These are phyloP conservation scores for Macrolepiota fuliginosa DNA, from an alignment of 768 basidiomycete genomes.

Conservation along the genomic window DNA sequence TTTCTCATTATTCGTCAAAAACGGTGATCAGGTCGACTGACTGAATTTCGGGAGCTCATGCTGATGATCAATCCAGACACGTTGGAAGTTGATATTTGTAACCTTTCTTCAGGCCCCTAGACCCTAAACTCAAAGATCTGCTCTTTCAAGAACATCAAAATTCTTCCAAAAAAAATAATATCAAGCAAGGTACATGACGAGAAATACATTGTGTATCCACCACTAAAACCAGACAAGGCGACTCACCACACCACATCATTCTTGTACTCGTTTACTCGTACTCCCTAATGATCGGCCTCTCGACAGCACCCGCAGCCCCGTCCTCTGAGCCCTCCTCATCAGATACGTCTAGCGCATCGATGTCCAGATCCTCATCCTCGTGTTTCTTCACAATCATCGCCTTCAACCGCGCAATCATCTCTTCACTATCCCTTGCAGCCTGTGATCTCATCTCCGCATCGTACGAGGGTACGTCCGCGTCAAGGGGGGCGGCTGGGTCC, in stretches of 20 bases:
- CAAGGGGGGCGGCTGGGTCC: conserved; percentile 30
- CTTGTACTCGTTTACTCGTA: conserved; percentile 22
- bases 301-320: conserved; percentile 23
- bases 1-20: too few species aligned
- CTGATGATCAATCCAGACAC: too few species aligned
- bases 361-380: conserved; percentile 24
- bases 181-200: neutral
- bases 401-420: conserved; percentile 31
- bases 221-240: neutral
- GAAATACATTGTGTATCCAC: neutral
- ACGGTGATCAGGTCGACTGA: too few species aligned
- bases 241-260: neutral
- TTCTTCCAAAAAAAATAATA: too few species aligned
- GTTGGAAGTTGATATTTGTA: too few species aligned
- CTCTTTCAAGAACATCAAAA: too few species aligned
- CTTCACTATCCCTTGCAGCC: conserved; percentile 34
- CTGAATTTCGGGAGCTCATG: too few species aligned
- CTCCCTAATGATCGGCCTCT: conserved; percentile 30
- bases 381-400: conserved; percentile 29
- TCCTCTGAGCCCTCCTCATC: conserved; percentile 22
- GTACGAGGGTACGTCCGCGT: conserved; percentile 29
- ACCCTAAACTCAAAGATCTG: too few species aligned
- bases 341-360: conserved; percentile 23
- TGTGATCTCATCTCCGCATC: conserved; percentile 26
- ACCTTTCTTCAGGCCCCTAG: too few species aligned